A percentile compares a stretch with the other conserved stretches of the same genome.
Conservation (phyloP, 225 moss, liverwort and hornwort genomes). For the Marchantia polymorpha region DNA sequence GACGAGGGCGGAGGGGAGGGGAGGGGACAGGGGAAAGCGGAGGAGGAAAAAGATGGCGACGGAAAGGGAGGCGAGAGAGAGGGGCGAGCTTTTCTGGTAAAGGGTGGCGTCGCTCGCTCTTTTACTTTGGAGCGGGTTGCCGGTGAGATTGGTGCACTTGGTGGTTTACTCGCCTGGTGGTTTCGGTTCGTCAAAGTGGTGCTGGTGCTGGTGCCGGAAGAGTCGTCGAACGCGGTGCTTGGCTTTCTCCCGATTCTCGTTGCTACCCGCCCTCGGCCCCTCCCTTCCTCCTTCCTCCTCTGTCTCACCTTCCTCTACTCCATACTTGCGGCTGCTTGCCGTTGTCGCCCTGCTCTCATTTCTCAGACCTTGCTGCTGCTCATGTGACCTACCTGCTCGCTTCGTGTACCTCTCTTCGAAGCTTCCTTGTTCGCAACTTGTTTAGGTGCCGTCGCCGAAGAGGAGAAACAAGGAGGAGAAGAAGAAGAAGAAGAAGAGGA, state of each 20-base stretch:
- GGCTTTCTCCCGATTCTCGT: neutral
- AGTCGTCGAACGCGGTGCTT: neutral
- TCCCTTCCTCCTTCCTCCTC: no score
- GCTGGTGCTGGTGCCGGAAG: neutral
- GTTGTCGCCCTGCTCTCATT: neutral
- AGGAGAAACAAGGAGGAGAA: no score
- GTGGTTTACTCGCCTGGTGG: neutral
- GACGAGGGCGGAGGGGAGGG: neutral
- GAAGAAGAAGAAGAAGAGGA: no score
- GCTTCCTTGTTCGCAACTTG: neutral
- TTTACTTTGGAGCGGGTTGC: neutral
- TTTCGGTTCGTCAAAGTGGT: neutral
- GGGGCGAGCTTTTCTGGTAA: neutral
- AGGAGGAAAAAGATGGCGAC: neutral
- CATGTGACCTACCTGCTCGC: conserved; percentile 3
- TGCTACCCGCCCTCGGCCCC: neutral
- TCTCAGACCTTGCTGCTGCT: neutral
- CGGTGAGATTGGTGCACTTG: neutral
- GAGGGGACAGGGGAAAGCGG: neutral
- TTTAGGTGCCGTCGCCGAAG: conserved; percentile 1
- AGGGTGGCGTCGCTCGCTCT: neutral
- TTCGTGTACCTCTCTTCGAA: conserved; percentile 2
- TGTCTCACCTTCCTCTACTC: neutral
- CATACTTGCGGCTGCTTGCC: neutral
- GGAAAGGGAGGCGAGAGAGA: no score